Base-by-base conservation (phyloP, 208 protist genomes). In the Porcisia hertigi region DNA sequence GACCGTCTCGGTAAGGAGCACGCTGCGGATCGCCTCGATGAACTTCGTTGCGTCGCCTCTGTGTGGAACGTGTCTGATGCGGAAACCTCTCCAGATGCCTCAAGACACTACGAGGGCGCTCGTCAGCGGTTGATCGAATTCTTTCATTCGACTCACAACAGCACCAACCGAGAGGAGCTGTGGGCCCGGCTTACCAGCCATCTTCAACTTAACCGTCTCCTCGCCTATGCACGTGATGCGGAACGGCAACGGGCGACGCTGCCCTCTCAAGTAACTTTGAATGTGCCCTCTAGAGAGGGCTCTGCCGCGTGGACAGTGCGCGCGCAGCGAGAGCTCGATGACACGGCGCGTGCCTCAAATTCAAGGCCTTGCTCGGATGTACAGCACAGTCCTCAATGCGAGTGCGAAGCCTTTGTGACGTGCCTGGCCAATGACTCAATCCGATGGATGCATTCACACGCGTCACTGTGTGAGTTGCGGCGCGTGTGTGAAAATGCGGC, bases 41-140 rank as follows among this genome's bases (percentile, higher is more conserved):
- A 81, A 45, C 71, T 81, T 1, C 71, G 23, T 8, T 81, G 77
- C 45, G 77, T 81, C 41, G 41, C 63, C n/a, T 63, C 71, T 5
- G 54, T 53, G 25, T 81, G 77, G 77, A 58, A 30, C 25, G 59
- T 52, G 41, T 34, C 41, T 36, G 23, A 16, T 20, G 18, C 23
- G 7, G 63, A 67, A 20, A 52, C 6, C 45, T 67, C 41, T 43
- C 20, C 11, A 16, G 63, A 49, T 20, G 18, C 18, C 39, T 67
- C 41, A 20, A 67, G 41, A 20, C 63, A 41, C 41, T 67, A 49
- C n/a, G 39, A 49, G 25, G 63, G 18, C 39, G 63, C 63, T 8
- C 25, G 45, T 67, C 18, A 49, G 39, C 20, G 45, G 41, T 36
- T 67, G 39, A 20, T 67, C 63, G 3, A 67, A 36, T 36, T 67